Conservation (phyloP, 257 asterid genomes). For the Solanum acaule region DNA sequence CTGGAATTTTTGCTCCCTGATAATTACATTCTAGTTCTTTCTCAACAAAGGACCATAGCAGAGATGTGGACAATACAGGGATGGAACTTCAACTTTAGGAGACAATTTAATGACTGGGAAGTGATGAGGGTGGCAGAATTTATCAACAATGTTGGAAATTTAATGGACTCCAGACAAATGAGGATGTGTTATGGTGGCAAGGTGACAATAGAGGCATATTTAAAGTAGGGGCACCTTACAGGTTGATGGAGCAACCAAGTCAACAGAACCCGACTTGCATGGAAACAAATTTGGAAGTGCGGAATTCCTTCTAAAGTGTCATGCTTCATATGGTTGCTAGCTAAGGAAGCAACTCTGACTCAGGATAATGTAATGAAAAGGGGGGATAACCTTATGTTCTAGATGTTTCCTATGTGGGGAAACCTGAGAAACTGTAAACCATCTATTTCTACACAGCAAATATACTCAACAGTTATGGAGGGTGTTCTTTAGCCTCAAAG, state of each 20-base stretch:
- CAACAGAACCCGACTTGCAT: background rate
- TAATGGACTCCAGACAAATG: background rate
- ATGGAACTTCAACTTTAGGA: background rate
- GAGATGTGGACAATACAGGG: background rate
- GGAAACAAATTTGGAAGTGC: background rate
- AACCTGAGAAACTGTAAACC: background rate
- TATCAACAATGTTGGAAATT: background rate
- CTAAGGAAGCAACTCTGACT: background rate
- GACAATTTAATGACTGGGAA: background rate
- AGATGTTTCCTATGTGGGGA: background rate
- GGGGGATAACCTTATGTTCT: background rate
- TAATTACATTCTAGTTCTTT: background rate
- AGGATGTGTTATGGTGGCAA: background rate
- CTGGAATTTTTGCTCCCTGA: background rate
- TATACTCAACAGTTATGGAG: background rate
- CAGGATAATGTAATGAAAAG: background rate
- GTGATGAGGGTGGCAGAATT: background rate
- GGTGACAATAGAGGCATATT: background rate
- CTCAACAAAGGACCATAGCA: background rate
- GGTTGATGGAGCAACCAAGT: background rate
- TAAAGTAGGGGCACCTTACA: background rate
- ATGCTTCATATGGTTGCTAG: background rate
- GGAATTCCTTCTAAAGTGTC: background rate
- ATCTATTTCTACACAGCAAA: background rate
- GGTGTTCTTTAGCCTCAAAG: background rate